A percentile compares a stretch with the other conserved stretches of the same genome.
Conservation (phyloP, 106 monocot genomes). For the Dendrobium catenatum region DNA sequence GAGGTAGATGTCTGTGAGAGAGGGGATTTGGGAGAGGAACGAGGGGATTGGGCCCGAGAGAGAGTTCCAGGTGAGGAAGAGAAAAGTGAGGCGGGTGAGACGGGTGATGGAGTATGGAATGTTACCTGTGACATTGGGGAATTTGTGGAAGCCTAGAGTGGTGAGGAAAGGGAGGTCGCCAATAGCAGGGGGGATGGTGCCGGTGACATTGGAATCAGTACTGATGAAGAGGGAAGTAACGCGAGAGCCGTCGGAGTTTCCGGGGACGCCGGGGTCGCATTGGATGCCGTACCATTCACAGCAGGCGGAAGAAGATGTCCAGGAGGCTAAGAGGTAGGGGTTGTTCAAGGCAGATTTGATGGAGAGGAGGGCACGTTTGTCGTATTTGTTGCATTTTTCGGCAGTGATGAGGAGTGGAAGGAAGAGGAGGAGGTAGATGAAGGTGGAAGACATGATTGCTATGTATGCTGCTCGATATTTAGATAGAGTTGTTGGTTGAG, state of each 20-base stretch:
- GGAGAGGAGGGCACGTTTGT: constrained; percentile 32
- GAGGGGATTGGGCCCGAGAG: constrained; percentile 46
- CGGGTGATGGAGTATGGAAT: constrained; percentile 28
- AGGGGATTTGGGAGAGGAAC: constrained; percentile 20
- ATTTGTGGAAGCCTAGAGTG: constrained; percentile 16
- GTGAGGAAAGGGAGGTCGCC: constrained; percentile 17
- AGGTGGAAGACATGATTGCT: neutral
- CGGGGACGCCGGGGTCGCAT: constrained; percentile 28
- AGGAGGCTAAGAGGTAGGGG: constrained; percentile 24
- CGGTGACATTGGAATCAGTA: constrained; percentile 27
- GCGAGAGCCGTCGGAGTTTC: constrained; percentile 12
- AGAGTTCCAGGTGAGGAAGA: constrained; percentile 33
- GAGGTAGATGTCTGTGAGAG: constrained; percentile 25
- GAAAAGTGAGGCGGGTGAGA: constrained; percentile 15
- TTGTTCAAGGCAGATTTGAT: constrained; percentile 35
- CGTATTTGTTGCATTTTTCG: constrained; percentile 26
- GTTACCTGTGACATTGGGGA: constrained; percentile 19
- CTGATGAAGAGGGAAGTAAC: constrained; percentile 30
- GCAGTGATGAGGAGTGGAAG: constrained; percentile 15
- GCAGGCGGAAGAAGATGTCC: constrained; percentile 26
- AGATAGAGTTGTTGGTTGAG: too few relatives aligned
- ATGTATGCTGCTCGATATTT: neutral
- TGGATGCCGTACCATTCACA: constrained; percentile 44
- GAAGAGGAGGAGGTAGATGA: neutral
- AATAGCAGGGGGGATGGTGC: constrained; percentile 38